Evolutionary conservation across 1,284 basidiomycete genomes (phyloP), one percentile per base, ranked within the genome.

Genomic region (Leccinum cinnamomeum): DNA sequence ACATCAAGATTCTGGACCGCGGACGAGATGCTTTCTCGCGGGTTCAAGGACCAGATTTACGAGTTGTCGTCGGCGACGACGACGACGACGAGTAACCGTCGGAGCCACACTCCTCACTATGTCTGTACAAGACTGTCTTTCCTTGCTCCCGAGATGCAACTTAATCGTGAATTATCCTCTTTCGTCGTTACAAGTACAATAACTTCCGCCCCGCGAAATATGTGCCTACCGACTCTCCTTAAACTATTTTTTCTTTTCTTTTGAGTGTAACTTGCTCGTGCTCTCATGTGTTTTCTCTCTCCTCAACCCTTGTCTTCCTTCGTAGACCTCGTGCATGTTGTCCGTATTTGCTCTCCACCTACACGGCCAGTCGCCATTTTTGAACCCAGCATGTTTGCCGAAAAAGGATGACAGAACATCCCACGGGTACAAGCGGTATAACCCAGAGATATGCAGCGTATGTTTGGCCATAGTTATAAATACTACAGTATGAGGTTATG

Each of bases 1-100:
- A 97, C 77, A 97, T 98, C 86, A 99, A 98, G 82, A 98, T 99
- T 92, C 89, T 99, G 56, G 97, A 99, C 77, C 97, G 94, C 95
- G 48, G 97, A 99, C 76, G 97, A 99, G 76, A 82, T 99, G 54
- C 83, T 99, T 67, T 97, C 96, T 82, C 95, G 95, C 78, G 97
- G 97, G 16, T 99, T 99, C 90, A 98, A 97, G 80, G 97, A 98
- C 77, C 97, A 99, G 79, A 99, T 99, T 72, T 99, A 99, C 82
- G 97, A 98, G 78, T 91, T 99, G 50, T 99, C 28, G 28, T 30
- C 28, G 28, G 28, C 30, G 28, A n/a, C 56, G 86, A 90, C 61
- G 85, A 87, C 46, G 85, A 84, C 67, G 82, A 83, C 6, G 80
- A 82, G 58, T 79, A 67, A 72, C 61, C 67, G 46, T 57, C 51